Evolutionary conservation across 192 early-diverging fungal genomes (phyloP).

Genomic region (Backusella sp.): DNA sequence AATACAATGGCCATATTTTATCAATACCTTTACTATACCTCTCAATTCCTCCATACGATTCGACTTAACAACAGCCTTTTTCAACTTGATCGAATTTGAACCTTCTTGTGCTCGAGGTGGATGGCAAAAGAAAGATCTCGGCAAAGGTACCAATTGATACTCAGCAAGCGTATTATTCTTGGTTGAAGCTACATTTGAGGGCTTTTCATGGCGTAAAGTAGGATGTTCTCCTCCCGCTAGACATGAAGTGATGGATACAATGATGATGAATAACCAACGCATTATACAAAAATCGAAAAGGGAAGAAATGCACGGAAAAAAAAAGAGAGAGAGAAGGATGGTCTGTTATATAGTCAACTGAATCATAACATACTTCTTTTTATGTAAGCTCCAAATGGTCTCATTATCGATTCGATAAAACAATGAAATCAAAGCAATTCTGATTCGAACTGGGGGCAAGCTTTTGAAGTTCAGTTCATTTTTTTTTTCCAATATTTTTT

Average conservation of each 20-base stretch:
- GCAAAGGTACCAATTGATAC: neutral
- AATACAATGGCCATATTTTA: too few relatives aligned
- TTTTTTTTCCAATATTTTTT: neutral
- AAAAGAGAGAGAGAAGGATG: neutral
- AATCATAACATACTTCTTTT: conserved; percentile 2
- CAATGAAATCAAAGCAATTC: neutral
- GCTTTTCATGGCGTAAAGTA: neutral
- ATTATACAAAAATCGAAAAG: neutral
- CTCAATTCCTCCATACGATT: neutral
- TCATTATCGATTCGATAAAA: neutral
- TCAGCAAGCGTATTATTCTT: neutral
- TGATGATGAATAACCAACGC: neutral
- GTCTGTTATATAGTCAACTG: neutral
- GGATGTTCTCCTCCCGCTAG: neutral
- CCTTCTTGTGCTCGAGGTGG: neutral
- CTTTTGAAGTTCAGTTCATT: neutral
- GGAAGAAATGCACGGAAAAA: neutral
- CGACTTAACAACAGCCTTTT: neutral
- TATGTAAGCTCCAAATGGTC: neutral
- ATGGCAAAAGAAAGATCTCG: neutral
- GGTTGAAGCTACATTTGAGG: neutral
- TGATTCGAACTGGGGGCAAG: neutral
- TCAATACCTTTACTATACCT: neutral
- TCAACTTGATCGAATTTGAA: neutral
- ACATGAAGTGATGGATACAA: neutral